Base-by-base conservation (phyloP, 345 rosid genomes). In the Psidium guajava region DNA sequence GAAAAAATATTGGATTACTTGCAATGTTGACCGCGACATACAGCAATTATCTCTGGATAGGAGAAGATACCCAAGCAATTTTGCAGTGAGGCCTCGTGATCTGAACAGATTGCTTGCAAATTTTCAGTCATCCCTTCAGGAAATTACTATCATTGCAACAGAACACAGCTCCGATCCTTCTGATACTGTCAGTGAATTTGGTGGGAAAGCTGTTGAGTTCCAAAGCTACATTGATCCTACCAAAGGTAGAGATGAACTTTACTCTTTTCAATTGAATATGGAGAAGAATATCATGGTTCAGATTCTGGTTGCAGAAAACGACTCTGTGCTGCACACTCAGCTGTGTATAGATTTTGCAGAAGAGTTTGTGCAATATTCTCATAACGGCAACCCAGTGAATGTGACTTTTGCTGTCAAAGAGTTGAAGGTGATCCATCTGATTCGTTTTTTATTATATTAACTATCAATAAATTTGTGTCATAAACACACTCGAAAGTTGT, bases 41-140 rank as follows among this genome's bases (percentile, higher is more conserved):
- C 98, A 95, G 81, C 94, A 93, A 85, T 87, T 96, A 74, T 90
- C 98, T 57, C 97, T 97, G 88, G 99, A 97, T 85, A 93, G 92
- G 89, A 87, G 89, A 87, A 91, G 89, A 86, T 95, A 92, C 86
- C 93, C 94, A 1, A 93, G 96, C 89, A 88, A 87, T 87, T 87
- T 96, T 69, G 93, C 90, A 47, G 97, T 94, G 84, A 94, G 95
- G 88, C 99, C 99, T 86, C 94, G 92, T 57, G 98, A 91, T 87
- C 90, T 96, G 83, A 96, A 88, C 89, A 94, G 94, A 90, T 87
- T 94, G 91, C 96, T 96, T 27, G 93, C 90, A 51, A 96, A 95
- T 88, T 96, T 97, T 88, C 98, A 91, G 87, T 93, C 99, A 88
- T 94, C 98, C 82, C 99, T 96, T 89, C 97, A 94, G 87, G 99